These are phyloP conservation scores for Chrysosporium queenslandicum DNA, from an alignment of 2,329 filamentous ascomycete species.

Conservation along the genomic window DNA sequence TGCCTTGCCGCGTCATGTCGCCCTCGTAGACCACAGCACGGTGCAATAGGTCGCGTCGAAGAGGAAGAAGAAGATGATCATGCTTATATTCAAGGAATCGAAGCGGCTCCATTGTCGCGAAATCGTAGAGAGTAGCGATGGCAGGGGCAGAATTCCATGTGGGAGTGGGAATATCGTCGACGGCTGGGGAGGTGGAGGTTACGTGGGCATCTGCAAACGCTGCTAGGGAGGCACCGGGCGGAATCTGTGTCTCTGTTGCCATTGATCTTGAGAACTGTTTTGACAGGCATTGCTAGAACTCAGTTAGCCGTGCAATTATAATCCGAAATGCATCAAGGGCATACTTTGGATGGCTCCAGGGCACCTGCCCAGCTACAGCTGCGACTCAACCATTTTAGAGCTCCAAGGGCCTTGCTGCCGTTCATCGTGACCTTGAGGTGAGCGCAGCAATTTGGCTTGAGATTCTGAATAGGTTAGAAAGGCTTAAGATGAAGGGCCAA, in stretches of 20 bases:
- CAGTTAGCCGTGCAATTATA: slow-evolving; percentile 1
- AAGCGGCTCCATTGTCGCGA: slow-evolving; percentile 77
- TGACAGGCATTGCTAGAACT: slow-evolving; percentile 16
- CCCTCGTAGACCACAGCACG: slow-evolving; percentile 87
- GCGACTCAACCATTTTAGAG: slow-evolving; percentile 32
- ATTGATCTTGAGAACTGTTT: slow-evolving; percentile 29
- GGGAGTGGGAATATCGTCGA: slow-evolving; percentile 19
- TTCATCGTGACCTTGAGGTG: slow-evolving; percentile 25
- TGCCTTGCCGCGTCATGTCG: slow-evolving; percentile 77
- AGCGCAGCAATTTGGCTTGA: background rate
- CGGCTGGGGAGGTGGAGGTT: slow-evolving; percentile 6
- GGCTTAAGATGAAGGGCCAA: background rate
- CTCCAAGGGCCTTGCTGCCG: slow-evolving; percentile 28
- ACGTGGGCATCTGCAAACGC: slow-evolving; percentile 14
- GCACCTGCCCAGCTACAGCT: slow-evolving; percentile 26
- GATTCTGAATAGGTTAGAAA: background rate
- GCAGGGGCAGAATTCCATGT: slow-evolving; percentile 47
- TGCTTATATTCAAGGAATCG: slow-evolving; percentile 66
- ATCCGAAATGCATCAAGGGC: background rate
- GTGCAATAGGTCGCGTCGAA: slow-evolving; percentile 86
- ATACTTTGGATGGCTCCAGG: slow-evolving; percentile 30
- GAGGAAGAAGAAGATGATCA: slow-evolving; percentile 74
- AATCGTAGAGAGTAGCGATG: slow-evolving; percentile 76
- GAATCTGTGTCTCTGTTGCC: slow-evolving; percentile 39
- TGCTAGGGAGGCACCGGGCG: slow-evolving; percentile 24